Percentiles rank a stretch among this genome's conserved stretches.
Conservation (phyloP, 1,284 basidiomycete species). For the Microbotryum silenes-acaulis region DNA sequence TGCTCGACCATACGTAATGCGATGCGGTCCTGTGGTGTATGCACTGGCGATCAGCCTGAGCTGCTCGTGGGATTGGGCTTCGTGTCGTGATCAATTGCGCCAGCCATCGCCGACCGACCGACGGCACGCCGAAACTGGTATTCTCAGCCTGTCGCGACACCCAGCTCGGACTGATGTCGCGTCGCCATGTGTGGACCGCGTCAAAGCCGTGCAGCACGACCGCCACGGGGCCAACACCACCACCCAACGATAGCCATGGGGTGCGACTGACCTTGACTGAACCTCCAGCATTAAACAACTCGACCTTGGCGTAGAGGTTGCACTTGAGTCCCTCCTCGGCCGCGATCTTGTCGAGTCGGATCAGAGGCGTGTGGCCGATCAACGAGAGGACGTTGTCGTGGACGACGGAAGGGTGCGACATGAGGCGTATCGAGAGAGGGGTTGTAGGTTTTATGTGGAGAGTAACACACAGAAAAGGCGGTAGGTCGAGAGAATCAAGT, state of each 20-base stretch:
- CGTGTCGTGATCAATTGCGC: too few relatives aligned
- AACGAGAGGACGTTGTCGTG: constrained; percentile 71
- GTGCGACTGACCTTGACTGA: constrained; percentile 76
- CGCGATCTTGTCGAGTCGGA: constrained; percentile 75
- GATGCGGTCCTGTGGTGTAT: constrained; percentile 45
- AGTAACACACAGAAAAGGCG: background rate
- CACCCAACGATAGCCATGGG: background rate
- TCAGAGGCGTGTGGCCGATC: constrained; percentile 83
- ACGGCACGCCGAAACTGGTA: too few relatives aligned
- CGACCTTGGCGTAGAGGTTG: constrained; percentile 82
- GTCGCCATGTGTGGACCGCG: too few relatives aligned
- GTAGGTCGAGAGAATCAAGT: too few relatives aligned
- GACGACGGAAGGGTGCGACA: constrained; percentile 39
- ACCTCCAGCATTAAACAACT: constrained; percentile 85
- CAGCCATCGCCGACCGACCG: too few relatives aligned
- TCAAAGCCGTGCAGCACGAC: too few relatives aligned
- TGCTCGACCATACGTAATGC: constrained; percentile 78
- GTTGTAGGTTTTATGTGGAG: too few relatives aligned
- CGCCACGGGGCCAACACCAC: background rate
- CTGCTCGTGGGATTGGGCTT: too few relatives aligned
- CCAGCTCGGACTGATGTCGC: too few relatives aligned
- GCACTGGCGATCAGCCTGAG: too few relatives aligned
- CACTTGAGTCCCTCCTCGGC: constrained; percentile 69
- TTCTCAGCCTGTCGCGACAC: too few relatives aligned
- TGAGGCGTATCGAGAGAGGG: background rate